A percentile compares a stretch with the other conserved stretches of the same genome.
Evolutionary conservation across 2,329 filamentous ascomycete genomes (phyloP).

Genomic region (Fusarium poae): DNA sequence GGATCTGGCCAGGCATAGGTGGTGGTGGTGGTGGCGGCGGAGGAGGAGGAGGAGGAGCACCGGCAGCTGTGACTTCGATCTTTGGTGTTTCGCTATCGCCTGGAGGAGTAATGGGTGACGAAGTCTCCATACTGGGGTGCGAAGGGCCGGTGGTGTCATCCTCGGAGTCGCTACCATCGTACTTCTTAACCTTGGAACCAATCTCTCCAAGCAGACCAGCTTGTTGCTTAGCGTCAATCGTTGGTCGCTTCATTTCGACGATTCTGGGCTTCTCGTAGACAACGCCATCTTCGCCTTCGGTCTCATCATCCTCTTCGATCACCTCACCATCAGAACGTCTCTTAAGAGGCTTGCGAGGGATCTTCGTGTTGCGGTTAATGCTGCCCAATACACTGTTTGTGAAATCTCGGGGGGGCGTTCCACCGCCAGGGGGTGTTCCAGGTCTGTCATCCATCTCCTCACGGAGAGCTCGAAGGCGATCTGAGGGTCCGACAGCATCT

Average conservation of each 20-base stretch:
- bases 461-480: conserved; percentile 89
- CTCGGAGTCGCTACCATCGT: conserved; percentile 80
- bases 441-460: conserved; percentile 88
- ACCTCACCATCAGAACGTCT: conserved; percentile 57
- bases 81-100: conserved; percentile 71
- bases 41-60: conserved; percentile 46
- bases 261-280: conserved; percentile 84
- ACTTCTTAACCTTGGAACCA: conserved; percentile 78
- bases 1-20: conserved; percentile 61
- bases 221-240: conserved; percentile 73
- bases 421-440: conserved; percentile 62
- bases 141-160: conserved; percentile 80
- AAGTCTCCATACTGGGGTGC: conserved; percentile 79
- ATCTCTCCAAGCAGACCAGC: conserved; percentile 78
- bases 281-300: conserved; percentile 60
- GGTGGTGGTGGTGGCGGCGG: conserved; percentile 48
- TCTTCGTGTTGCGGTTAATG: conserved; percentile 72
- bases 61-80: conserved; percentile 67
- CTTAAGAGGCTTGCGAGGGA: conserved; percentile 67
- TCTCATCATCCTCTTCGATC: conserved; percentile 65
- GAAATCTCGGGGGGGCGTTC: conserved; percentile 71
- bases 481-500: conserved; percentile 85
- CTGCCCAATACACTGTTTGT: conserved; percentile 80
- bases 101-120: conserved; percentile 76
- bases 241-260: conserved; percentile 81